Evolutionary conservation across 495 filamentous ascomycete species (phyloP).

Genomic region (Trichocladium antarcticum): DNA sequence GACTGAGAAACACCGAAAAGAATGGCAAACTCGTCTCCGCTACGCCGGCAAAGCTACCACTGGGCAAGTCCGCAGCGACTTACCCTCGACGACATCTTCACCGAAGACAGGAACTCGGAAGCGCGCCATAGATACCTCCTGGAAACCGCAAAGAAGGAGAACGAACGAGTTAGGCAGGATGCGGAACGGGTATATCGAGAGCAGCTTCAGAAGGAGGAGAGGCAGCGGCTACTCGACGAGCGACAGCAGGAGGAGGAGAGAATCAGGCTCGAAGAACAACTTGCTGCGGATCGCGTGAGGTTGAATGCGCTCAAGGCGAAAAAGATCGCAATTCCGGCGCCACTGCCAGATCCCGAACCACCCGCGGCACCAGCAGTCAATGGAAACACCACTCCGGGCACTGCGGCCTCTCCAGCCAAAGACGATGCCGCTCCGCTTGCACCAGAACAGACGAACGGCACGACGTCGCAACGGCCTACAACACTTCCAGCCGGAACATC

Average conservation of each 20-base stretch:
- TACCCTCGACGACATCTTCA: slow-evolving; percentile 28
- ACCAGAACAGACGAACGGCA: slow-evolving; percentile 8
- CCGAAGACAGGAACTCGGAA: slow-evolving; percentile 34
- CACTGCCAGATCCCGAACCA: slow-evolving; percentile 26
- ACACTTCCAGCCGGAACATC: not conserved
- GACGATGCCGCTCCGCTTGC: not conserved
- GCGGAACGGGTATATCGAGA: slow-evolving; percentile 42
- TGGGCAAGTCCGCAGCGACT: slow-evolving; percentile 28
- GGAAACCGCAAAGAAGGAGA: slow-evolving; percentile 48
- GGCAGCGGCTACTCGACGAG: slow-evolving; percentile 37
- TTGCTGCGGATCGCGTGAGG: slow-evolving; percentile 32
- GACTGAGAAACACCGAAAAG: slow-evolving; percentile 1
- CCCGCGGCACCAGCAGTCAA: slow-evolving; percentile 10
- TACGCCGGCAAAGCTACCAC: slow-evolving; percentile 25
- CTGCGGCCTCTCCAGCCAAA: not conserved
- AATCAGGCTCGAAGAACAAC: slow-evolving; percentile 34
- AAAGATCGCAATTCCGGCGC: slow-evolving; percentile 33
- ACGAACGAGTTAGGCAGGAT: slow-evolving; percentile 51
- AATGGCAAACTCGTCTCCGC: slow-evolving; percentile 34
- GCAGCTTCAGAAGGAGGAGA: slow-evolving; percentile 38
- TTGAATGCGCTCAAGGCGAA: slow-evolving; percentile 33
- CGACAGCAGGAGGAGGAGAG: slow-evolving; percentile 43
- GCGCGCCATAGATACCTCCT: slow-evolving; percentile 49
- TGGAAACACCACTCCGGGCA: not conserved
- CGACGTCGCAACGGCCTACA: not conserved